Conservation (phyloP, 2,329 filamentous ascomycete species). For the Chaetomium olivaceum region DNA sequence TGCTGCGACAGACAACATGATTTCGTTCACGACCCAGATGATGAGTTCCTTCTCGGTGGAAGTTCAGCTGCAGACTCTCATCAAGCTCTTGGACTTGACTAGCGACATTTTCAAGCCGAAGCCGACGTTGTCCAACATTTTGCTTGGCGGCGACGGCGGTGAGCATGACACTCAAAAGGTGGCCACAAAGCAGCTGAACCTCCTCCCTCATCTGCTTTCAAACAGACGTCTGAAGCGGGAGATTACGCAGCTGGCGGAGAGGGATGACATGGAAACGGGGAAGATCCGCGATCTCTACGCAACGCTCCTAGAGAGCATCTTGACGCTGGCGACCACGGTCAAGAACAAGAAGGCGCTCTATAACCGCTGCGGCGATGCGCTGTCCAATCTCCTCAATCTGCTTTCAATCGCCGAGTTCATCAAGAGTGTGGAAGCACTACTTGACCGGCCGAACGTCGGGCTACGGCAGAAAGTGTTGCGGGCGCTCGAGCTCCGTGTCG, state of each 20-base stretch:
- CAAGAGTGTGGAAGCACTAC: constrained; percentile 78
- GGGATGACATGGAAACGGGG: constrained; percentile 65
- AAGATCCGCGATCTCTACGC: constrained; percentile 70
- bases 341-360: constrained; percentile 58
- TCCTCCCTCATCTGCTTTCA: constrained; percentile 59
- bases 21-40: constrained; percentile 74
- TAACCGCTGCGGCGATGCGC: constrained; percentile 64
- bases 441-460: constrained; percentile 73
- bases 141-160: constrained; percentile 61
- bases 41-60: constrained; percentile 71
- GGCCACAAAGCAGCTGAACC: constrained; percentile 56
- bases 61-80: constrained; percentile 75
- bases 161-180: constrained; percentile 52
- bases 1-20: constrained; percentile 70
- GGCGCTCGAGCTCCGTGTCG: constrained; percentile 78
- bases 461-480: constrained; percentile 77
- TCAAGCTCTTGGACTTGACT: constrained; percentile 74
- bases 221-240: constrained; percentile 59
- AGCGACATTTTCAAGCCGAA: constrained; percentile 74
- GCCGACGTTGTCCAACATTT: constrained; percentile 68
- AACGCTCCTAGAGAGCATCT: constrained; percentile 63
- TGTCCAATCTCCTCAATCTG: constrained; percentile 79
- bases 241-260: constrained; percentile 57
- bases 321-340: constrained; percentile 65
- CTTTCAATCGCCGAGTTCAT: constrained; percentile 87